These are phyloP conservation scores for Heterococcus sp. DNA, from an alignment of 108 stramenopile species.

Conservation along the genomic window DNA sequence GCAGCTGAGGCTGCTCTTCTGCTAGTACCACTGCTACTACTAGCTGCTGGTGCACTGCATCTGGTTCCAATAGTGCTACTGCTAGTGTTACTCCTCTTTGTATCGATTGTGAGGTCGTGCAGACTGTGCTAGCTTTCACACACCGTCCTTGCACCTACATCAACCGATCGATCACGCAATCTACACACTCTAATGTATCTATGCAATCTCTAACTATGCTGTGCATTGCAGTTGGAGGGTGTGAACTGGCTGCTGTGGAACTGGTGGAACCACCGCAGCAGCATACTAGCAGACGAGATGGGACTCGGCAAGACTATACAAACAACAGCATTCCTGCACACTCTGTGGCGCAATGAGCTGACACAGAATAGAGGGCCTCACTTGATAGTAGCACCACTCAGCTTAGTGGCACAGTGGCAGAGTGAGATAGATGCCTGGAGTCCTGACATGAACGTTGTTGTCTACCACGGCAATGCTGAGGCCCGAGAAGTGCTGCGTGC, in stretches of 20 bases:
- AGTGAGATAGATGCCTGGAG: constrained; percentile 82
- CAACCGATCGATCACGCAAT: too few relatives aligned
- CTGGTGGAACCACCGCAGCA: constrained; percentile 82
- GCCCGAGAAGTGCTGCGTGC: constrained; percentile 76
- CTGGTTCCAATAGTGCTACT: neutral
- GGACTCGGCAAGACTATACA: constrained; percentile 89
- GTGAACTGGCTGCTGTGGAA: constrained; percentile 94
- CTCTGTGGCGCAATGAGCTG: constrained; percentile 31
- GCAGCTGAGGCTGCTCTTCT: constrained; percentile 8
- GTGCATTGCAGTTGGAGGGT: constrained; percentile 77
- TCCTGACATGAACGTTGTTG: constrained; percentile 81
- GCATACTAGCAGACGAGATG: constrained; percentile 96
- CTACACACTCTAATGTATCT: too few relatives aligned
- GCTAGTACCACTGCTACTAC: neutral
- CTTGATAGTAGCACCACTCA: constrained; percentile 87
- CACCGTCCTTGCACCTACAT: too few relatives aligned
- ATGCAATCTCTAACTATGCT: too few relatives aligned
- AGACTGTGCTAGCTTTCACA: too few relatives aligned
- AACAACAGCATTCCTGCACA: constrained; percentile 83
- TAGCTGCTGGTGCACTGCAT: neutral
- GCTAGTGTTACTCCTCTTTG: too few relatives aligned
- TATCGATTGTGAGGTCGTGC: too few relatives aligned
- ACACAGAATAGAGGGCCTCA: constrained; percentile 72
- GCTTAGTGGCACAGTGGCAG: constrained; percentile 88
- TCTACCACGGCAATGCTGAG: constrained; percentile 89